Conservation (phyloP, 345 rosid species). For the Arabis hirsuta region DNA sequence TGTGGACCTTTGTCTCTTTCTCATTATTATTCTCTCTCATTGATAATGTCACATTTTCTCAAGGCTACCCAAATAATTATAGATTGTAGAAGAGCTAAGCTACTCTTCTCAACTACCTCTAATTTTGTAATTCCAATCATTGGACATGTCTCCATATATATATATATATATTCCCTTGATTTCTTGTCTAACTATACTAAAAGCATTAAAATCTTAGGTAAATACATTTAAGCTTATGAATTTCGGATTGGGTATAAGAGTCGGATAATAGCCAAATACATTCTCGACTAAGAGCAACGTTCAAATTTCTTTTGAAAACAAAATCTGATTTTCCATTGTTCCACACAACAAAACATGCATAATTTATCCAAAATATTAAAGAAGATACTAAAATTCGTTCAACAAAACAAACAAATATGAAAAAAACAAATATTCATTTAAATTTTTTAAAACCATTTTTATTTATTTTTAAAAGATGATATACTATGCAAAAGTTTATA, state of each 20-base stretch:
- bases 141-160: background rate
- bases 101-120: constrained; percentile 20
- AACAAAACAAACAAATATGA: too few relatives aligned
- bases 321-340: background rate
- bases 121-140: constrained; percentile 32
- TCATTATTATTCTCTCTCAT: constrained; percentile 31
- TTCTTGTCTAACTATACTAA: background rate
- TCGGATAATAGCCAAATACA: too few relatives aligned
- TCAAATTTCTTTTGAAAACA: background rate
- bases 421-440: too few relatives aligned
- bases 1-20: constrained; percentile 35
- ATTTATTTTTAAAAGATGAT: background rate
- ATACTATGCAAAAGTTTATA: background rate
- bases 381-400: too few relatives aligned
- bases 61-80: constrained; percentile 15
- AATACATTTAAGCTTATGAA: background rate
- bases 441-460: too few relatives aligned
- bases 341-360: background rate
- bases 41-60: constrained; percentile 23
- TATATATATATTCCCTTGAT: constrained; percentile 10
- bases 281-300: background rate
- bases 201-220: background rate
- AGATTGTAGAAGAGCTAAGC: background rate
- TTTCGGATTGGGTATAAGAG: too few relatives aligned
- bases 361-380: background rate